Evolutionary conservation across 345 rosid species (phyloP).

Genomic region (Bruguiera sexangula): DNA sequence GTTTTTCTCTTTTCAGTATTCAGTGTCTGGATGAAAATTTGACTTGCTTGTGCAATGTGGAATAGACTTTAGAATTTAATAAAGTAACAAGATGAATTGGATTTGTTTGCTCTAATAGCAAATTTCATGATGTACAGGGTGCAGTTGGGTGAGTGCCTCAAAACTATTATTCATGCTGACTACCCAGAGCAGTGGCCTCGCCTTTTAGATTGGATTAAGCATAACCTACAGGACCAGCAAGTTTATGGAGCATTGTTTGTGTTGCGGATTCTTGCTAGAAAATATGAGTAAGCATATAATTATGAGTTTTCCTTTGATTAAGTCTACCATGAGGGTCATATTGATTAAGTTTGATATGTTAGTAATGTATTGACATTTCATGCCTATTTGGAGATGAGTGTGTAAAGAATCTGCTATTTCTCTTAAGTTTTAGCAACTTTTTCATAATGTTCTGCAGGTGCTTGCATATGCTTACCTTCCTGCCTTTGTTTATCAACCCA

Average conservation of each 20-base stretch:
- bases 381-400: no score
- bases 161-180: conserved; percentile 90
- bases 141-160: conserved; percentile 95
- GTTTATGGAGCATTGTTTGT: conserved; percentile 89
- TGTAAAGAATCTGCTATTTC: no score
- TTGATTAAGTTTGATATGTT: no score
- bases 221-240: conserved; percentile 83
- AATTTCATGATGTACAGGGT: conserved; percentile 47
- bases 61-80: background rate
- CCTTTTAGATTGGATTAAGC: conserved; percentile 93
- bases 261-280: conserved; percentile 85
- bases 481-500: no score
- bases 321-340: no score
- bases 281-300: conserved; percentile 76
- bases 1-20: background rate
- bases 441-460: no score
- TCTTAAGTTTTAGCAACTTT: no score
- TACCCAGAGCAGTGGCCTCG: conserved; percentile 99
- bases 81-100: background rate
- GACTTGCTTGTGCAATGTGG: background rate
- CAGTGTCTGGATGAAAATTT: background rate
- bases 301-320: conserved; percentile 1
- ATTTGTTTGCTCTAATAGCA: conserved; percentile 1
- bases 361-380: no score
- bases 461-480: no score